Conservation (phyloP, 164 flowering plant genomes). For the Liriodendron chinense region DNA sequence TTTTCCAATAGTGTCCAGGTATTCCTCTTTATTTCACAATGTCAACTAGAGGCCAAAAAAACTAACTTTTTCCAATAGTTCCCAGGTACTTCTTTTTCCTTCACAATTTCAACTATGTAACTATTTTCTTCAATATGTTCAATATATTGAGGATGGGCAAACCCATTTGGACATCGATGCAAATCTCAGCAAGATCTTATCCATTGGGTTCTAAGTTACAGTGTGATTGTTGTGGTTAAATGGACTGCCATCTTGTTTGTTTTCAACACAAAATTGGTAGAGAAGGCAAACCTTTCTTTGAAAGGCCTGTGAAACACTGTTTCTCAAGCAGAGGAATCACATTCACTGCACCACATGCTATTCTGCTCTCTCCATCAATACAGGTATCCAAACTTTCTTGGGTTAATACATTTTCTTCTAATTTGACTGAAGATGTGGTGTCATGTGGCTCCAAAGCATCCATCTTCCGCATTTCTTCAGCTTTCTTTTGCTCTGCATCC, state of each 20-base stretch:
- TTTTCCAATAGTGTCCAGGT: not conserved
- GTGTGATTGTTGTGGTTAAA: too few relatives aligned
- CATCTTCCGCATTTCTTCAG: conserved; percentile 19
- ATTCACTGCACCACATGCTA: conserved; percentile 4
- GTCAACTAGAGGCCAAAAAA: not conserved
- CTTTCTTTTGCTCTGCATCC: conserved; percentile 13
- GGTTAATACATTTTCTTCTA: conserved; percentile 9
- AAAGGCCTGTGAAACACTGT: conserved; percentile 11
- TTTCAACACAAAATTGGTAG: not conserved
- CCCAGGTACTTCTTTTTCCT: not conserved
- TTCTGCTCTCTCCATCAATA: not conserved
- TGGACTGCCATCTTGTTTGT: too few relatives aligned
- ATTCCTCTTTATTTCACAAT: not conserved
- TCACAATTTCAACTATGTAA: not conserved
- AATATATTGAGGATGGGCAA: too few relatives aligned
- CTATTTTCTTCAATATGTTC: too few relatives aligned
- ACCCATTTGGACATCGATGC: conserved; percentile 34
- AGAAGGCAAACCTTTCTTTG: conserved; percentile 33
- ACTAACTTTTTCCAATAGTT: not conserved
- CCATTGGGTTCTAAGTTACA: too few relatives aligned
- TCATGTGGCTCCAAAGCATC: conserved; percentile 14
- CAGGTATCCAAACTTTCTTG: conserved; percentile 8
- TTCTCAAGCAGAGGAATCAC: conserved; percentile 11
- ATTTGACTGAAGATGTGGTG: conserved; percentile 2
- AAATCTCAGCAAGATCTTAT: conserved; percentile 12